phyloP scores from a whole-genome alignment of 2,329 filamentous ascomycete genomes.

The Cladobotryum mycophilum region DNA sequence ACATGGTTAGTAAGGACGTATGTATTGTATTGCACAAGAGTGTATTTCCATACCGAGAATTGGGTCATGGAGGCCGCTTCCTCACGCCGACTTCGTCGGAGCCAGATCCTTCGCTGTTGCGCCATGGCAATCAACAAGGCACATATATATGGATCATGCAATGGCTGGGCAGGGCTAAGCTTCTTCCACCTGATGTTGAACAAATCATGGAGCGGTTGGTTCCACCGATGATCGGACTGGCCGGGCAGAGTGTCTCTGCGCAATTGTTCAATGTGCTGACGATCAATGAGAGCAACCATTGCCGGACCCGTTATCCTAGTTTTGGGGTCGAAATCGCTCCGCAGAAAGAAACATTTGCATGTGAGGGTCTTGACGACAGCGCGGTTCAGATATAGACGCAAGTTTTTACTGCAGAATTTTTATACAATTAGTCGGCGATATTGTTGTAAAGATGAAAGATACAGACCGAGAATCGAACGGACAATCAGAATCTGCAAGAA shows the following conservation, averaged over 20 bases:
- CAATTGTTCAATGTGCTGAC: not conserved
- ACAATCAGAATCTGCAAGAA: not conserved
- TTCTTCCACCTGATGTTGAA: not conserved
- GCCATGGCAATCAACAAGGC: conserved; percentile 6
- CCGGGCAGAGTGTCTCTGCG: not conserved
- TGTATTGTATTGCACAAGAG: too few relatives aligned
- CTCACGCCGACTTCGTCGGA: not conserved
- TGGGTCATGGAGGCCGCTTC: not conserved
- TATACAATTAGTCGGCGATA: too few relatives aligned
- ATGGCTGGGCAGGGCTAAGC: not conserved
- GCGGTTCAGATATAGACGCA: not conserved
- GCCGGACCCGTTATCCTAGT: not conserved
- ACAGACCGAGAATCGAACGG: not conserved
- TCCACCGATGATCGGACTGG: not conserved
- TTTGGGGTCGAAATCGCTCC: not conserved
- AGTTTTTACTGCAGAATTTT: not conserved
- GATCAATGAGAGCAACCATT: not conserved
- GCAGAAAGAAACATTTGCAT: not conserved
- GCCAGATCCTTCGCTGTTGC: not conserved
- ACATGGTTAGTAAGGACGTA: too few relatives aligned
- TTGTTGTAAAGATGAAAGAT: not conserved
- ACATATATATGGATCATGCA: conserved; percentile 6
- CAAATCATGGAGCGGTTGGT: not conserved
- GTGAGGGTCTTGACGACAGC: not conserved
- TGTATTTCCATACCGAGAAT: not conserved